These are phyloP conservation scores for Trichocomaceae sp. DNA, from an alignment of 2,329 filamentous ascomycete genomes.

Conservation along the genomic window DNA sequence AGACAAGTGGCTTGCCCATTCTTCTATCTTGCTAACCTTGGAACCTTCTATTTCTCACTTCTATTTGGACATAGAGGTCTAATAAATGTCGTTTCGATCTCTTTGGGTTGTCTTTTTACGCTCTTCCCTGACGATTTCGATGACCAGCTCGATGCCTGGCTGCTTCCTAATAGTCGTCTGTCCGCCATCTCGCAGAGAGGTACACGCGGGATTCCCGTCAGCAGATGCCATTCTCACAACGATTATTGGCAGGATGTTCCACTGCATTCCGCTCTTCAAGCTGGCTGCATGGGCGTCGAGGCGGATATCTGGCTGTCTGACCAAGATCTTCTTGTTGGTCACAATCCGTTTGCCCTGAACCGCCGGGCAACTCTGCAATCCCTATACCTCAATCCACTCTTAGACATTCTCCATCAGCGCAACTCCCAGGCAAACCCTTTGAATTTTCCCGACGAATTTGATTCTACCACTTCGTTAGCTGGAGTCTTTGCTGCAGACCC, in stretches of 20 bases:
- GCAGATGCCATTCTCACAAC: constrained; percentile 53
- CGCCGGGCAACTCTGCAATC: constrained; percentile 42
- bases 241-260: constrained; percentile 53
- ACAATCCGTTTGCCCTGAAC: constrained; percentile 44
- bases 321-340: constrained; percentile 50
- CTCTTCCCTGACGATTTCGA: constrained; percentile 14
- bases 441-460: constrained; percentile 16
- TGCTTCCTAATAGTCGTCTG: constrained; percentile 3
- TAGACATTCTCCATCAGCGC: constrained; percentile 44
- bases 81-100: constrained; percentile 8
- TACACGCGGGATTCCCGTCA: constrained; percentile 28
- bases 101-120: not conserved
- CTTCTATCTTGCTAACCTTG: not conserved
- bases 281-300: constrained; percentile 51
- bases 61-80: constrained; percentile 1
- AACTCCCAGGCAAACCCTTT: constrained; percentile 41
- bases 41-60: not conserved
- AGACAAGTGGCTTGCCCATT: not conserved
- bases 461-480: constrained; percentile 21
- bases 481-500: constrained; percentile 49
- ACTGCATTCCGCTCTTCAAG: constrained; percentile 49
- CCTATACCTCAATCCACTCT: constrained; percentile 49
- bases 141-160: constrained; percentile 11
- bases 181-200: constrained; percentile 3
- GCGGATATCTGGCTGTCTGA: constrained; percentile 52